These are phyloP conservation scores for Turnera subulata DNA, from an alignment of 345 rosid species.

Conservation along the genomic window DNA sequence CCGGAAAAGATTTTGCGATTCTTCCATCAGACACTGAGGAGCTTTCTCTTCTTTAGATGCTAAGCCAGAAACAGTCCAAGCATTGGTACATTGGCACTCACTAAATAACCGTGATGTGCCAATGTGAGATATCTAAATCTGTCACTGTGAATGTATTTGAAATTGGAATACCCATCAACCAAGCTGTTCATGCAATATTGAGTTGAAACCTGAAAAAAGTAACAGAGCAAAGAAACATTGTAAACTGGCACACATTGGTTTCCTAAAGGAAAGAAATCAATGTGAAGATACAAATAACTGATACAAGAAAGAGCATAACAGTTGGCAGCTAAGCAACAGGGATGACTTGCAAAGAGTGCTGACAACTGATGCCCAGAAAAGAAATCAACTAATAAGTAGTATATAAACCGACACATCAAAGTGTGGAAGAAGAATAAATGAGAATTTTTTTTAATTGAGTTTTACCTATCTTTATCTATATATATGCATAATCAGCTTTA, in stretches of 20 bases:
- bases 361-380: too few relatives aligned
- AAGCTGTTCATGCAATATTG: conserved; percentile 19
- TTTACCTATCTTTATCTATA: too few relatives aligned
- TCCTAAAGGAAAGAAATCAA: background rate
- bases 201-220: conserved; percentile 15
- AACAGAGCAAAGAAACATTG: background rate
- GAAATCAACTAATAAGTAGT: too few relatives aligned
- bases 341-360: too few relatives aligned
- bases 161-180: conserved; percentile 4
- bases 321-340: too few relatives aligned
- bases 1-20: conserved; percentile 28
- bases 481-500: too few relatives aligned
- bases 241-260: background rate
- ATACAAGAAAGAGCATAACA: too few relatives aligned
- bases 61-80: conserved; percentile 8
- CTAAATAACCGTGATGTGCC: conserved; percentile 6
- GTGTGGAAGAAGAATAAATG: too few relatives aligned
- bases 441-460: too few relatives aligned
- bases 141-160: conserved; percentile 12
- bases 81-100: conserved; percentile 20
- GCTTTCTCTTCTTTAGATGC: conserved; percentile 16
- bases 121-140: conserved; percentile 10
- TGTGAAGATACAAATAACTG: too few relatives aligned
- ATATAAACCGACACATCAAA: too few relatives aligned
- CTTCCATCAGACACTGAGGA: conserved; percentile 48